Conservation (phyloP, 1,284 basidiomycete genomes). For the Boletellus deceptivus region DNA sequence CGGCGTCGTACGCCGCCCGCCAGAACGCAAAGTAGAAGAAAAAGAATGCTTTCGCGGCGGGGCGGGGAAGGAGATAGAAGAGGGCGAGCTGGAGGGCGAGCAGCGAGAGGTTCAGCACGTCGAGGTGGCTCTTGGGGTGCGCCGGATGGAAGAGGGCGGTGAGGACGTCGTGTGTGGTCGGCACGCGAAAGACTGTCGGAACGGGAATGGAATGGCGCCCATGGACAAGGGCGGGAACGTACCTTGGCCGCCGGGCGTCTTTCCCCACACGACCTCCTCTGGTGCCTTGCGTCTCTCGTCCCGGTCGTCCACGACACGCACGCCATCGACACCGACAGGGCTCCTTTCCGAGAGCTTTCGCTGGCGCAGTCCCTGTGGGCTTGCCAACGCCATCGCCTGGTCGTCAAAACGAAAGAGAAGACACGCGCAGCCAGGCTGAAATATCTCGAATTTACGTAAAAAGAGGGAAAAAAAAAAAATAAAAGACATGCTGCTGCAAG, state of each 20-base stretch:
- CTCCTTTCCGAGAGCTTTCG: slow-evolving; percentile 9
- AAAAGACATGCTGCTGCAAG: background rate
- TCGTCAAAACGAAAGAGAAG: too few species aligned
- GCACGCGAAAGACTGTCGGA: slow-evolving; percentile 83
- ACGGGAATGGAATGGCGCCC: background rate
- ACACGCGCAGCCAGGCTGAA: too few species aligned
- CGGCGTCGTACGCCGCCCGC: slow-evolving; percentile 89
- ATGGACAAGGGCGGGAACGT: slow-evolving; percentile 20
- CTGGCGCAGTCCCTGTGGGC: slow-evolving; percentile 24
- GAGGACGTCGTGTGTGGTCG: slow-evolving; percentile 93
- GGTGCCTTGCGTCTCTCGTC: slow-evolving; percentile 11
- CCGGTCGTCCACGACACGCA: slow-evolving; percentile 8
- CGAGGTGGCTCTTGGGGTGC: slow-evolving; percentile 89
- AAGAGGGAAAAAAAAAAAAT: too few species aligned
- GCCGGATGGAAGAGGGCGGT: slow-evolving; percentile 88
- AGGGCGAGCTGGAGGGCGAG: slow-evolving; percentile 77
- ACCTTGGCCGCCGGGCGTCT: slow-evolving; percentile 83
- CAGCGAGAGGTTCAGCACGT: slow-evolving; percentile 80
- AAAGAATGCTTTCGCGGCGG: slow-evolving; percentile 66
- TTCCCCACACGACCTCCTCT: slow-evolving; percentile 81
- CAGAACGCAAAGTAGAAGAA: slow-evolving; percentile 90
- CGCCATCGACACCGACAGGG: background rate
- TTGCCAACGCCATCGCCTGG: slow-evolving; percentile 16
- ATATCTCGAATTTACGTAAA: slow-evolving; percentile 21
- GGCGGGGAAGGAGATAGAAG: slow-evolving; percentile 66